Percentiles rank a stretch among this genome's conserved stretches.
phyloP scores from a whole-genome alignment of 129 eudicot species.

The Solidago caesia region DNA sequence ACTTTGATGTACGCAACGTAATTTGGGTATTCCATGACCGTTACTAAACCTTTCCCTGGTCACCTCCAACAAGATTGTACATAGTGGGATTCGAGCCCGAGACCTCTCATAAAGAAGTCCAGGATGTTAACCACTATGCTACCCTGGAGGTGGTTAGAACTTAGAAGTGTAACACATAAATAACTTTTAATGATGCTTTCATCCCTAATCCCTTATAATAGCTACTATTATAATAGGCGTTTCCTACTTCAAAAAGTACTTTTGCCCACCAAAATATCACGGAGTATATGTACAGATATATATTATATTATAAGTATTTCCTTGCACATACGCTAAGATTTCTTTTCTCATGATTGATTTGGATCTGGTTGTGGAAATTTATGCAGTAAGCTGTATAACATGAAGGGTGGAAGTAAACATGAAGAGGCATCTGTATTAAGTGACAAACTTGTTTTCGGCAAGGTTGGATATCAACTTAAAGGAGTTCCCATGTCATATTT shows the following conservation, averaged over 20 bases:
- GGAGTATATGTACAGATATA: not conserved
- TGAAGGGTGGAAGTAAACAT: conserved; percentile 83
- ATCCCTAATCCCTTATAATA: not conserved
- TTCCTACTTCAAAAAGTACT: conserved; percentile 4
- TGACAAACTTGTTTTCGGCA: conserved; percentile 84
- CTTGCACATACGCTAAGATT: not conserved
- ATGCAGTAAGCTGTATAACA: conserved; percentile 66
- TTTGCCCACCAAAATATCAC: not conserved
- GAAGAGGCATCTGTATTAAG: conserved; percentile 70
- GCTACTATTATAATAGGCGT: not conserved
- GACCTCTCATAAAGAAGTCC: no score
- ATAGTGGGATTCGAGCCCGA: no score
- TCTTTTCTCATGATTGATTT: not conserved
- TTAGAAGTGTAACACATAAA: not conserved
- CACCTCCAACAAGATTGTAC: no score
- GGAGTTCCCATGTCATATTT: not conserved
- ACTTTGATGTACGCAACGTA: no score
- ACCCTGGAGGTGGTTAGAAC: not conserved
- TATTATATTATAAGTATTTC: not conserved
- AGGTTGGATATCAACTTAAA: conserved; percentile 45
- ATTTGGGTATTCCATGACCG: no score
- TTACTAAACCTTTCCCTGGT: no score
- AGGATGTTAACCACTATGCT: no score
- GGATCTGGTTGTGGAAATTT: conserved; percentile 13
- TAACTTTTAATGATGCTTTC: not conserved